Evolutionary conservation across 768 basidiomycete species (phyloP).

Genomic region (Lactarius indigo): DNA sequence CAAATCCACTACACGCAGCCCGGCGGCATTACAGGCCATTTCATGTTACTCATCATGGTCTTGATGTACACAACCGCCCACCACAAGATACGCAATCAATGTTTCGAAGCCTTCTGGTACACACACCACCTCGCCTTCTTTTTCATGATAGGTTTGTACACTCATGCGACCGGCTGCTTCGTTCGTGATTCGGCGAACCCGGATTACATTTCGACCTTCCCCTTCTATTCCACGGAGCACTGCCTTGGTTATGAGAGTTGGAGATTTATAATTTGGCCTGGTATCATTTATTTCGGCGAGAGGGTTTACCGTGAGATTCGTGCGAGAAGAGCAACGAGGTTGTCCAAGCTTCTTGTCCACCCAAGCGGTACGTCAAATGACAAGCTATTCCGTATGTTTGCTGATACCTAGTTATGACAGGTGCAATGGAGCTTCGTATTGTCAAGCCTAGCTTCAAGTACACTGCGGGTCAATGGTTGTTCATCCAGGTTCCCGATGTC

Average conservation of each 20-base stretch:
- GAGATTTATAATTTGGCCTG: slow-evolving; percentile 91
- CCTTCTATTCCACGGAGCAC: slow-evolving; percentile 83
- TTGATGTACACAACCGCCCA: slow-evolving; percentile 92
- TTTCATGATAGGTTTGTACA: slow-evolving; percentile 87
- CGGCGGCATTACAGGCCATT: slow-evolving; percentile 92
- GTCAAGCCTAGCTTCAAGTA: slow-evolving; percentile 91
- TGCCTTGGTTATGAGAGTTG: slow-evolving; percentile 91
- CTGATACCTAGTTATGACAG: slow-evolving; percentile 34
- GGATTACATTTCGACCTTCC: slow-evolving; percentile 67
- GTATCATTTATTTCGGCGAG: slow-evolving; percentile 85
- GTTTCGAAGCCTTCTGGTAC: slow-evolving; percentile 97
- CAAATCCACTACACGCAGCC: slow-evolving; percentile 86
- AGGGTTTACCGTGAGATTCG: slow-evolving; percentile 81
- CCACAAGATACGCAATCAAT: slow-evolving; percentile 80
- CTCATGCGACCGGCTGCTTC: slow-evolving; percentile 92
- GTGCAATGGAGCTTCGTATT: slow-evolving; percentile 92
- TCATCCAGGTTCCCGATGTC: slow-evolving; percentile 83
- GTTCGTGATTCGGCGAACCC: slow-evolving; percentile 81
- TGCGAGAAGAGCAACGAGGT: slow-evolving; percentile 67
- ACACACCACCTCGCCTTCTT: slow-evolving; percentile 94
- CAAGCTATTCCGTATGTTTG: background rate
- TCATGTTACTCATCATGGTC: slow-evolving; percentile 93
- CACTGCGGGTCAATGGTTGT: slow-evolving; percentile 88
- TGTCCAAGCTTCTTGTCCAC: slow-evolving; percentile 86
- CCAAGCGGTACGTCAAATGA: slow-evolving; percentile 63